Conservation (phyloP, 2,329 filamentous ascomycete genomes). For the Taxawa tesnikishii region DNA sequence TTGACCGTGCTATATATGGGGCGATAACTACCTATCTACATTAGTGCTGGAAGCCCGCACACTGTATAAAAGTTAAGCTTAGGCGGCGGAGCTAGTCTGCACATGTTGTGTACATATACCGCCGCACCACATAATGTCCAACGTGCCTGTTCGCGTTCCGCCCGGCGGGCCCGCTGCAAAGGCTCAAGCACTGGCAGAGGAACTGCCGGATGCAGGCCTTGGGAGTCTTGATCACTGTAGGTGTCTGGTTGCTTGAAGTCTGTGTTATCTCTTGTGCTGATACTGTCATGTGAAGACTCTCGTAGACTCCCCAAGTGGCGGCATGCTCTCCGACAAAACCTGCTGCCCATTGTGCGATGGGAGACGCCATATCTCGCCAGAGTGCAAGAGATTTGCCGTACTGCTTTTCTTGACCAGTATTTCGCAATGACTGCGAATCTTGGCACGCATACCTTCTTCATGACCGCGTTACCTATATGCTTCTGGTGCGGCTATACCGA, state of each 20-base stretch:
- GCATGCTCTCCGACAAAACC: slow-evolving; percentile 65
- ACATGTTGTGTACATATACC: too few relatives aligned
- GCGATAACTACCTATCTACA: too few relatives aligned
- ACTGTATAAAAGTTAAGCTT: neutral
- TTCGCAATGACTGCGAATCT: slow-evolving; percentile 95
- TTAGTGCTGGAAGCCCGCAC: too few relatives aligned
- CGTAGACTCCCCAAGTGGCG: slow-evolving; percentile 69
- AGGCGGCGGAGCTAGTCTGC: too few relatives aligned
- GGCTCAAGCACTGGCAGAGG: slow-evolving; percentile 2
- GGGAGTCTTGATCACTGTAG: slow-evolving; percentile 7
- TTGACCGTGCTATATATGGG: too few relatives aligned
- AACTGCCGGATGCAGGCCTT: slow-evolving; percentile 5
- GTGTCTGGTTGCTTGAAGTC: neutral
- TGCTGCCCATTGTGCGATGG: slow-evolving; percentile 81
- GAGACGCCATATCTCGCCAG: slow-evolving; percentile 90
- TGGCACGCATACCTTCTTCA: slow-evolving; percentile 97
- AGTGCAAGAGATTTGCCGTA: slow-evolving; percentile 68
- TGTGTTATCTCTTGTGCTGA: neutral
- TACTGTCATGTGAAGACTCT: slow-evolving; percentile 4
- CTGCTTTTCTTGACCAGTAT: slow-evolving; percentile 82
- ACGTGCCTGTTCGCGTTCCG: slow-evolving; percentile 1
- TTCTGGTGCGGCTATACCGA: slow-evolving; percentile 91
- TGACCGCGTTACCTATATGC: slow-evolving; percentile 84
- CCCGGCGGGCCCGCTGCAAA: slow-evolving; percentile 1
- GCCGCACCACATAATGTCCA: too few relatives aligned